These are phyloP conservation scores for Dryas drummondii DNA, from an alignment of 306 rosid genomes.

Conservation along the genomic window DNA sequence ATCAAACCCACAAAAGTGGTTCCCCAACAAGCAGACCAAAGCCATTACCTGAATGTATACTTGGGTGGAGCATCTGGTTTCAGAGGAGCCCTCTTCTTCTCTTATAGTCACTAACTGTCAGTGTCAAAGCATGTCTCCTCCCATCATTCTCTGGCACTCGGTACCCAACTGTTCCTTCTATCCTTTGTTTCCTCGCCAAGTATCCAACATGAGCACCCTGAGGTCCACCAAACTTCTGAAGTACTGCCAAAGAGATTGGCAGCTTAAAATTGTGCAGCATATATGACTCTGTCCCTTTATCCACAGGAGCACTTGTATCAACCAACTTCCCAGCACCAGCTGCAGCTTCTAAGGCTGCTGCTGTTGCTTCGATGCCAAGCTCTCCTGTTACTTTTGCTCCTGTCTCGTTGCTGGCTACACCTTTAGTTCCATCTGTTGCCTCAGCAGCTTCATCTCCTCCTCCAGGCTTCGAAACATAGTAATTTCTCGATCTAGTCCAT, in stretches of 20 bases:
- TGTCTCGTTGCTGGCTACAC: background rate
- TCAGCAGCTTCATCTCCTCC: slow-evolving; percentile 30
- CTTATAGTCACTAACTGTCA: slow-evolving; percentile 61
- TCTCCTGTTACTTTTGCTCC: background rate
- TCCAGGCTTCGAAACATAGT: slow-evolving; percentile 33
- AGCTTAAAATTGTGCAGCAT: slow-evolving; percentile 53
- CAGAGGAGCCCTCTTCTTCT: slow-evolving; percentile 66
- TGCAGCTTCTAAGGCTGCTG: slow-evolving; percentile 51
- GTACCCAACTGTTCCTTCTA: slow-evolving; percentile 60
- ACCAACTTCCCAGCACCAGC: slow-evolving; percentile 58
- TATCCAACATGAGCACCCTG: slow-evolving; percentile 47
- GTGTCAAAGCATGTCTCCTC: slow-evolving; percentile 42
- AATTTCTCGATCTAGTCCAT: slow-evolving; percentile 69
- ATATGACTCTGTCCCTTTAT: slow-evolving; percentile 43
- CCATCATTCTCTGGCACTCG: slow-evolving; percentile 44
- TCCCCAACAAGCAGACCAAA: background rate
- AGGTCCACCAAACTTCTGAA: slow-evolving; percentile 46
- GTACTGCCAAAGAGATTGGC: slow-evolving; percentile 47
- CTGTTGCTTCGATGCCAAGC: slow-evolving; percentile 35
- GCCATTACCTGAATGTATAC: background rate
- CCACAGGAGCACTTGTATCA: slow-evolving; percentile 60
- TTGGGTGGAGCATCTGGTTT: slow-evolving; percentile 5
- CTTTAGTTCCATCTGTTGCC: slow-evolving; percentile 18
- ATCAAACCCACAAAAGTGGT: background rate
- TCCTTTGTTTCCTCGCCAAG: slow-evolving; percentile 52